Percentiles rank a stretch among this genome's conserved stretches.
Evolutionary conservation across 768 basidiomycete genomes (phyloP).

Genomic region (Panus rudis): DNA sequence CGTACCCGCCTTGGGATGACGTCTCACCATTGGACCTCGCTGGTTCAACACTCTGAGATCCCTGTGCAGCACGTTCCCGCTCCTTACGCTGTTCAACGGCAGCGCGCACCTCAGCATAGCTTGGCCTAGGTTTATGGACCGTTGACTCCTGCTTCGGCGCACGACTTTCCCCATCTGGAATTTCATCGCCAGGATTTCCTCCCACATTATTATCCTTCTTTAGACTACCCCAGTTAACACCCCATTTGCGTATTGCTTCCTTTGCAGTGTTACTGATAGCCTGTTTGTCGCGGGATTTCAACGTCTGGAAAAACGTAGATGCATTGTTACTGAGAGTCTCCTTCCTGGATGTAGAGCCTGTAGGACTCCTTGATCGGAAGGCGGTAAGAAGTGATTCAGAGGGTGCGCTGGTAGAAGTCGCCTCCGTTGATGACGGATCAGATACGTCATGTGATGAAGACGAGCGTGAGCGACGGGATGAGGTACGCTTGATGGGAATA

Average conservation of each 20-base stretch:
- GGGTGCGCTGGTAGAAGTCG: conserved; percentile 22
- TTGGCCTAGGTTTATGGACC: conserved; percentile 41
- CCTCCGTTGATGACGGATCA: conserved; percentile 30
- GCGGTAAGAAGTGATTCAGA: conserved; percentile 24
- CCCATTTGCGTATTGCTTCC: conserved; percentile 91
- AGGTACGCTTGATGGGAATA: conserved; percentile 28
- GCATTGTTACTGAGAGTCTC: conserved; percentile 34
- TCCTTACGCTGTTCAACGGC: conserved; percentile 66
- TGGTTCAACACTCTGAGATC: conserved; percentile 20
- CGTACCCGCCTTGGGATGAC: background rate
- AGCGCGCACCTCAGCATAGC: conserved; percentile 68
- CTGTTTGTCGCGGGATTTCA: conserved; percentile 84
- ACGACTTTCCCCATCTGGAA: conserved; percentile 24
- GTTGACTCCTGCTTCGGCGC: conserved; percentile 16
- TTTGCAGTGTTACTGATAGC: conserved; percentile 78
- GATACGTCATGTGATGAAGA: conserved; percentile 30
- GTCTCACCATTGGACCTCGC: conserved; percentile 18
- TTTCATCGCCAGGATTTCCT: conserved; percentile 11
- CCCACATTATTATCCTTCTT: conserved; percentile 41
- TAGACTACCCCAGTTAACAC: conserved; percentile 68
- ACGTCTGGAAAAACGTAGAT: conserved; percentile 65
- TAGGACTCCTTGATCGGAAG: conserved; percentile 14
- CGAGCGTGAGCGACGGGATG: conserved; percentile 37
- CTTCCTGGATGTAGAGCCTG: conserved; percentile 4
- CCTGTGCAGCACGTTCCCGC: conserved; percentile 27